phyloP scores from a whole-genome alignment of 257 asterid species.

The Solanum clarkiae region DNA sequence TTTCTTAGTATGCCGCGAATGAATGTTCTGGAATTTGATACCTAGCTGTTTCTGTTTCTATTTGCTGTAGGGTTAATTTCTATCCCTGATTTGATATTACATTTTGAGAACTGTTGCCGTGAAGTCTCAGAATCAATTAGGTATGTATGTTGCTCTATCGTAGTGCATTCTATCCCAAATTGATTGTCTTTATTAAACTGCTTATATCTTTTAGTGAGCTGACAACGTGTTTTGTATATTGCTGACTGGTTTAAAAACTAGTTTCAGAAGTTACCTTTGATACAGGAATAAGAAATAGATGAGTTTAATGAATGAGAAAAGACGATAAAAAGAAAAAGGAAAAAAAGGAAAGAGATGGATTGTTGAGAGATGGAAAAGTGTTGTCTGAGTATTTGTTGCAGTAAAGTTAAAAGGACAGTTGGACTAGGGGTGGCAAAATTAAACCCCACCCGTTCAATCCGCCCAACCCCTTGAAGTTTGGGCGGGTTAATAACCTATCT shows the following conservation, averaged over 20 bases:
- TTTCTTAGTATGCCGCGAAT: background rate
- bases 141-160: slow-evolving; percentile 17
- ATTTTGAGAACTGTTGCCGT: slow-evolving; percentile 84
- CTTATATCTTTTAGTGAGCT: background rate
- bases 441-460: too few species aligned
- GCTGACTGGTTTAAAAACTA: background rate
- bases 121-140: slow-evolving; percentile 77
- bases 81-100: slow-evolving; percentile 71
- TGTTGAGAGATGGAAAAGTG: background rate
- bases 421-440: background rate
- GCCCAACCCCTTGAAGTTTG: too few species aligned
- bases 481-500: too few species aligned
- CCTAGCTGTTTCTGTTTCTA: slow-evolving; percentile 3
- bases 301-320: background rate
- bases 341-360: background rate
- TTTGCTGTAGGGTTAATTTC: slow-evolving; percentile 72
- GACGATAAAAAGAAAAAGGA: background rate
- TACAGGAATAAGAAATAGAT: background rate
- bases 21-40: background rate
- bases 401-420: background rate
- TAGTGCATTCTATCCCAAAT: background rate
- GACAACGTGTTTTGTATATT: background rate
- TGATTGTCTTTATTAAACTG: background rate
- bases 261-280: background rate
- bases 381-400: background rate